Evolutionary conservation across 192 early-diverging fungal genomes (phyloP).

Genomic region (Coemansia asiatica): DNA sequence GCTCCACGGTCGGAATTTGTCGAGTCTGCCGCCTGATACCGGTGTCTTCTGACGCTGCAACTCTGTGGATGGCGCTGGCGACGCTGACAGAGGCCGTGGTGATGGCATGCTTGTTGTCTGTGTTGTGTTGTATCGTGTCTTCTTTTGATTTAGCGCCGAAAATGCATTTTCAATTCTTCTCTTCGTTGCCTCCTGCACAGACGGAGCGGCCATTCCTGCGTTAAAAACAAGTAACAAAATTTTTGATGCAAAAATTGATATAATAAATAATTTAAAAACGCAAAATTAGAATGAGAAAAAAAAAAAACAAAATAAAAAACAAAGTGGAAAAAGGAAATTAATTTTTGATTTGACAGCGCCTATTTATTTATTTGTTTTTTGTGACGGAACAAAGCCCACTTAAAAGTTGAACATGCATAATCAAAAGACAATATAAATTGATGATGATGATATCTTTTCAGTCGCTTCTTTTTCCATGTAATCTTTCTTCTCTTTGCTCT

Average conservation of each 20-base stretch:
- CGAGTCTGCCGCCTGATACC: not conserved
- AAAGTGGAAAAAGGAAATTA: no score
- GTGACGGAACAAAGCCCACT: no score
- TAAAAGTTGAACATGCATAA: no score
- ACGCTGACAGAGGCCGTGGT: not conserved
- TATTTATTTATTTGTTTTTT: no score
- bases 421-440: no score
- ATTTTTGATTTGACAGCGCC: no score
- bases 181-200: slow-evolving; percentile 33
- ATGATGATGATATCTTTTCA: no score
- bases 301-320: no score
- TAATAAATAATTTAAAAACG: no score
- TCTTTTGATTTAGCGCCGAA: slow-evolving; percentile 29
- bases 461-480: no score
- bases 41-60: not conserved
- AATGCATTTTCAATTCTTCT: slow-evolving; percentile 42
- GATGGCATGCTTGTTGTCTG: not conserved
- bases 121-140: slow-evolving; percentile 14
- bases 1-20: slow-evolving; percentile 53
- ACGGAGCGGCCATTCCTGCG: slow-evolving; percentile 29
- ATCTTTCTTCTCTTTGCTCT: no score
- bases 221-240: not conserved
- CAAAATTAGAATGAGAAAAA: no score
- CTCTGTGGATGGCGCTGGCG: not conserved
- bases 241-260: not conserved